Percentiles rank a stretch among this genome's conserved stretches.
Evolutionary conservation across 148 eudicot genomes (phyloP).

Genomic region (Rhododendron simsii): DNA sequence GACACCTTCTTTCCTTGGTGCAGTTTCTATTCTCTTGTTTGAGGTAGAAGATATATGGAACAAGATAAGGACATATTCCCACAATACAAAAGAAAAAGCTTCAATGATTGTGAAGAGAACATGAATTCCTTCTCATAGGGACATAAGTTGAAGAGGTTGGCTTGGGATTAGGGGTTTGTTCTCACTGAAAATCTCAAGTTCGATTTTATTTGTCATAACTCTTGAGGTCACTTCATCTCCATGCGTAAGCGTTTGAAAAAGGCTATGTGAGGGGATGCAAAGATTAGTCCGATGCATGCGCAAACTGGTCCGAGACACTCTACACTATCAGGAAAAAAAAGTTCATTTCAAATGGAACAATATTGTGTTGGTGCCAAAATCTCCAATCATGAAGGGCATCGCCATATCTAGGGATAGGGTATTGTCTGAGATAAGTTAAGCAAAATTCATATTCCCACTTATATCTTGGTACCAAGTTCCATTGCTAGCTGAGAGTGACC

Average conservation of each 20-base stretch:
- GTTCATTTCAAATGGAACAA: background rate
- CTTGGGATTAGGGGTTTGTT: background rate
- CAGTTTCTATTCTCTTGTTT: background rate
- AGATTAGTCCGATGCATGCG: background rate
- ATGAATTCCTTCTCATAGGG: background rate
- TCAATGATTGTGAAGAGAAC: background rate
- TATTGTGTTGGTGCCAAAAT: background rate
- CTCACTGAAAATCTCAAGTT: background rate
- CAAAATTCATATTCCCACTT: background rate
- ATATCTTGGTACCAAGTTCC: background rate
- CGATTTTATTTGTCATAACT: background rate
- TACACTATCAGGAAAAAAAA: no score
- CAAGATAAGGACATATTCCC: slow-evolving; percentile 1
- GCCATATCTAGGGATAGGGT: background rate
- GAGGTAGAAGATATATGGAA: background rate
- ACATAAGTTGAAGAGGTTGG: background rate
- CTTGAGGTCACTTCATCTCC: background rate
- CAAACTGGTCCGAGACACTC: background rate
- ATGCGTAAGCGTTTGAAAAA: background rate
- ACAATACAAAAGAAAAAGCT: background rate
- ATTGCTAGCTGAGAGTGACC: background rate
- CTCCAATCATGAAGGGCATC: background rate
- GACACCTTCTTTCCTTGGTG: background rate
- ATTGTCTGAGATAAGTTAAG: background rate
- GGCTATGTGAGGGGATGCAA: background rate